Evolutionary conservation across 495 filamentous ascomycete species (phyloP), one percentile per base, ranked within the genome.

Genomic region (Mytilinidion resinicola): DNA sequence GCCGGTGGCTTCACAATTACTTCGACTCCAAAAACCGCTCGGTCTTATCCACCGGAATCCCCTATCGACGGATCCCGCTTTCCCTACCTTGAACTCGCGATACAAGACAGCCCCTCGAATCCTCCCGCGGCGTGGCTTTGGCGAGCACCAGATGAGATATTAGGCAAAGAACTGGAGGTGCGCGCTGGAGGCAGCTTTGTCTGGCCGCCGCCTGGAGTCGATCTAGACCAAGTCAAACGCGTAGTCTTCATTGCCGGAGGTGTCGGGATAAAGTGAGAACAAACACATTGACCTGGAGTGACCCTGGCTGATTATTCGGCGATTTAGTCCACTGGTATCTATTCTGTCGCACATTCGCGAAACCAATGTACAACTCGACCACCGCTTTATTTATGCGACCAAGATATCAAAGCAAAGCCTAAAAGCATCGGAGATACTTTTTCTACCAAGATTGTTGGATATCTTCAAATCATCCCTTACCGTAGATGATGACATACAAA

Each of bases 1-100:
- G 84, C 89, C 2, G 90, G 89, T 8, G 90, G 89, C 5, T 96
- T 92, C 75, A 93, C 88, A 50, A 88, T 95, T 53, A 89, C 88
- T n/a, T 92, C 88, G 1, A 72, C 87, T 0, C 89, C 89, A 4
- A 17, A 33, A 19, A 59, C 67, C 15, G 70, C 73, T 1, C 14
- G 46, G 9, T 51, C 63, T 4, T 8, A 37, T 10, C 9, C 50
- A 1, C n/a, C 37, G 15, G 38, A 51, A 14, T 25, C 44, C 36
- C 35, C 42, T 19, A 48, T 67, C 6, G 65, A 52, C 11, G 65
- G 70, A 2, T 61, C 57, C 68, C 47, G 61, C 62, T n/a, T 66
- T 56, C 70, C 69, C 0, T 87, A 81, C 61, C 67, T 95, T n/a
- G 86, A 91, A 65, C 77, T 93, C 0, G 88, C 88, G 0, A 77